Conservation (phyloP, 1,284 basidiomycete genomes). For the Ustilago crameri region DNA sequence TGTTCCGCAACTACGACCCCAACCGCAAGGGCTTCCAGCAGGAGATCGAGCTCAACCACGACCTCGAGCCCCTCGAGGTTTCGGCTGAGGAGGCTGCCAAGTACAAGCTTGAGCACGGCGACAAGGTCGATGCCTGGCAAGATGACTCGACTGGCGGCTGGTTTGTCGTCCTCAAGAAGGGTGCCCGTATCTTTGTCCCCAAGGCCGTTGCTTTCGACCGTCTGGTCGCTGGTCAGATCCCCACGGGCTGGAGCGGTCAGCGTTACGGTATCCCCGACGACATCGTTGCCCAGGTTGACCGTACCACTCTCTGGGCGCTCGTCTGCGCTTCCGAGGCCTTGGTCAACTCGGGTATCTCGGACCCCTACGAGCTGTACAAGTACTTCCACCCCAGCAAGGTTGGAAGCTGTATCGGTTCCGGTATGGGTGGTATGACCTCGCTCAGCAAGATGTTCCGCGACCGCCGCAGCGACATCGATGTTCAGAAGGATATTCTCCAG, state of each 20-base stretch:
- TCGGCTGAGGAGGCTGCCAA: slow-evolving; percentile 88
- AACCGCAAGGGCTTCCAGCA: slow-evolving; percentile 97
- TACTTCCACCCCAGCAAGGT: slow-evolving; percentile 96
- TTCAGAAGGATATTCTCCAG: slow-evolving; percentile 97
- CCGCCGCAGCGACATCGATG: slow-evolving; percentile 93
- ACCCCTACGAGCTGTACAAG: slow-evolving; percentile 82
- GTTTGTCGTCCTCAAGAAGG: slow-evolving; percentile 99
- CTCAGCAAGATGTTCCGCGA: slow-evolving; percentile 88
- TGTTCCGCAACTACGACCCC: slow-evolving; percentile 97
- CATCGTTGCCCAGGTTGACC: slow-evolving; percentile 92
- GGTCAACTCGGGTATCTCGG: slow-evolving; percentile 93
- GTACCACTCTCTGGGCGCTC: slow-evolving; percentile 95
- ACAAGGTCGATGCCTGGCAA: slow-evolving; percentile 94
- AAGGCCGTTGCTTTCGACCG: slow-evolving; percentile 96
- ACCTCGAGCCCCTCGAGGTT: slow-evolving; percentile 94
- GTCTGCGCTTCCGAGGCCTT: slow-evolving; percentile 93
- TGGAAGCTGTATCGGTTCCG: slow-evolving; percentile 73
- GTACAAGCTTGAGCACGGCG: slow-evolving; percentile 96
- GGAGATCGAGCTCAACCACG: slow-evolving; percentile 95
- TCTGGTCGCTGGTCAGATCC: slow-evolving; percentile 92
- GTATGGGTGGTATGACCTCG: slow-evolving; percentile 89
- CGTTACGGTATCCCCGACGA: slow-evolving; percentile 98
- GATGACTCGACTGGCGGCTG: slow-evolving; percentile 81
- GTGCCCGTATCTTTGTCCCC: slow-evolving; percentile 89
- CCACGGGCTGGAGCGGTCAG: slow-evolving; percentile 94